Conservation (phyloP, 2,329 filamentous ascomycete species). For the Fusarium cyanostomum region DNA sequence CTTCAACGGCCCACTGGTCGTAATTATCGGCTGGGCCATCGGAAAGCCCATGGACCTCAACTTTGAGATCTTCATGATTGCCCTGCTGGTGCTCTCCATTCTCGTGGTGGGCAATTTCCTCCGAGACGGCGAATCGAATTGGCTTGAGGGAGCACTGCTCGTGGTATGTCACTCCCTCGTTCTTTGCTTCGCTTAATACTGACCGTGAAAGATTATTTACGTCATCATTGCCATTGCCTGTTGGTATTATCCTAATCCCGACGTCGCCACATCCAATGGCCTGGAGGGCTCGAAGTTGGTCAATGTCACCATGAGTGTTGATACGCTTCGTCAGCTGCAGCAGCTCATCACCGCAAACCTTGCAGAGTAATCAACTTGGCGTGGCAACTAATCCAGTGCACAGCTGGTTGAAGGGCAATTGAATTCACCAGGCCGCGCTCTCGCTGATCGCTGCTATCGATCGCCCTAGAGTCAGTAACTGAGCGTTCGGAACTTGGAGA, state of each 20-base stretch:
- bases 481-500: too few species aligned
- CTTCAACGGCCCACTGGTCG: slow-evolving; percentile 76
- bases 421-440: too few species aligned
- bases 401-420: too few species aligned
- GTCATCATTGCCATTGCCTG: slow-evolving; percentile 56
- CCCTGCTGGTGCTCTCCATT: slow-evolving; percentile 76
- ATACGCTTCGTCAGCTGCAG: slow-evolving; percentile 43
- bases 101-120: slow-evolving; percentile 80
- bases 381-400: too few species aligned
- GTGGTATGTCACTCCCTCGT: slow-evolving; percentile 55
- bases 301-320: slow-evolving; percentile 46
- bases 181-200: background rate
- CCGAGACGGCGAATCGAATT: slow-evolving; percentile 78
- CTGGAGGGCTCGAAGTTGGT: slow-evolving; percentile 37
- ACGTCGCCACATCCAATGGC: slow-evolving; percentile 49
- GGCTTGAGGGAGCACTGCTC: slow-evolving; percentile 76
- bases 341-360: slow-evolving; percentile 35
- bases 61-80: slow-evolving; percentile 81
- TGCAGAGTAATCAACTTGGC: slow-evolving; percentile 1
- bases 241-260: slow-evolving; percentile 57
- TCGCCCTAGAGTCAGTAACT: too few species aligned
- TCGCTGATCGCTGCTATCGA: too few species aligned
- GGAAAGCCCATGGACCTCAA: slow-evolving; percentile 73
- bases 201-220: slow-evolving; percentile 48
- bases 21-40: slow-evolving; percentile 76